A percentile compares a stretch with the other conserved stretches of the same genome.
phyloP scores from a whole-genome alignment of 139 green algal genomes.

The Chlamydomonas urium region DNA sequence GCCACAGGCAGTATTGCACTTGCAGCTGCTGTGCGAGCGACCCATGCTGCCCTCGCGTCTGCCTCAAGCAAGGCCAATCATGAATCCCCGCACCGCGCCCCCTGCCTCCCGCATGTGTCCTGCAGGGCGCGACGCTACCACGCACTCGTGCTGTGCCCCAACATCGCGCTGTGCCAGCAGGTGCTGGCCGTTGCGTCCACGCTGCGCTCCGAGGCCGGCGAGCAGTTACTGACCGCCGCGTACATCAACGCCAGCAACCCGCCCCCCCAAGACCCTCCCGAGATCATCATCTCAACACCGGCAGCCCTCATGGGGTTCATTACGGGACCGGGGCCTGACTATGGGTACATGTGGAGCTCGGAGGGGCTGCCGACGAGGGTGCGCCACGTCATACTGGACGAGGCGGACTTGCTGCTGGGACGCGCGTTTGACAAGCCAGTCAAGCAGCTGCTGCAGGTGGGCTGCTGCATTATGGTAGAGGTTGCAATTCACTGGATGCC shows the following conservation, averaged over 20 bases:
- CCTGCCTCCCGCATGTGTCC: no score
- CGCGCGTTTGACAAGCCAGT: slow-evolving; percentile 63
- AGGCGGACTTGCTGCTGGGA: slow-evolving; percentile 89
- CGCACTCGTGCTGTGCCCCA: slow-evolving; percentile 85
- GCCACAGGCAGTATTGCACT: no score
- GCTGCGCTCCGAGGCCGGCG: slow-evolving; percentile 21
- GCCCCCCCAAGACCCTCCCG: slow-evolving; percentile 46
- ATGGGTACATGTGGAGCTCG: slow-evolving; percentile 65
- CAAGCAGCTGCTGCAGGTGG: slow-evolving; percentile 57
- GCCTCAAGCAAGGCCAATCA: no score
- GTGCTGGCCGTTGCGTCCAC: slow-evolving; percentile 40
- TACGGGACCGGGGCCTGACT: slow-evolving; percentile 32
- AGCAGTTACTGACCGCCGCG: slow-evolving; percentile 39
- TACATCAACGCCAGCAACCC: slow-evolving; percentile 48
- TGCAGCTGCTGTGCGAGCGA: no score
- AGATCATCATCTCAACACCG: slow-evolving; percentile 75
- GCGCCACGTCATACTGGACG: slow-evolving; percentile 83
- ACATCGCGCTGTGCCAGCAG: slow-evolving; percentile 78
- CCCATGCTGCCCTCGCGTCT: no score
- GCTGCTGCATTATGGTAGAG: no score
- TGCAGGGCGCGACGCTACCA: slow-evolving; percentile 21
- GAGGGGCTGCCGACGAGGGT: slow-evolving; percentile 40
- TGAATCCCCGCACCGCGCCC: no score
- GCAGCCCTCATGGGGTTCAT: slow-evolving; percentile 55
- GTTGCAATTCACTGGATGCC: no score